Evolutionary conservation across 2,329 filamentous ascomycete species (phyloP).

Genomic region (Scedosporium boydii): DNA sequence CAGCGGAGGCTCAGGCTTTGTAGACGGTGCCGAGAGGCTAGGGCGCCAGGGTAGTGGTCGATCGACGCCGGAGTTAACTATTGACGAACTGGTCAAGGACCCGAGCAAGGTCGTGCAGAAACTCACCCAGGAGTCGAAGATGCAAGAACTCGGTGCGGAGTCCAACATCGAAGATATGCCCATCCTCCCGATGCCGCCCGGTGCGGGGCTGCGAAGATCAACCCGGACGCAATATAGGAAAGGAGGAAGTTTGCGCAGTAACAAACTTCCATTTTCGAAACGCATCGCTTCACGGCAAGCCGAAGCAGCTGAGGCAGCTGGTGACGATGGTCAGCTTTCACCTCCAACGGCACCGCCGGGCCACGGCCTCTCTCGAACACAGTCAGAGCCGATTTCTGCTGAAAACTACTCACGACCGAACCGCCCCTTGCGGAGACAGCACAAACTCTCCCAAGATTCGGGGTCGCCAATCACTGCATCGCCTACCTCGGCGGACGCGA

Average conservation of each 20-base stretch:
- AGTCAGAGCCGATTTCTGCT: conserved; percentile 57
- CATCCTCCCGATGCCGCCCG: conserved; percentile 70
- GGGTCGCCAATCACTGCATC: conserved; percentile 9
- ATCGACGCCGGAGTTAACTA: conserved; percentile 41
- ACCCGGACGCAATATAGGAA: conserved; percentile 86
- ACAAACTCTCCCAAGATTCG: conserved; percentile 38
- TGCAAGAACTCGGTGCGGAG: conserved; percentile 30
- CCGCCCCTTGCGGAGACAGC: conserved; percentile 35
- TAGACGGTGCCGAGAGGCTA: conserved; percentile 74
- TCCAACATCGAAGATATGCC: conserved; percentile 53
- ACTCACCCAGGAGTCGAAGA: conserved; percentile 48
- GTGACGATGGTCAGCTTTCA: conserved; percentile 20
- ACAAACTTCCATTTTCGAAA: conserved; percentile 66
- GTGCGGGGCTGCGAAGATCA: conserved; percentile 75
- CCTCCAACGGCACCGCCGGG: conserved; percentile 36
- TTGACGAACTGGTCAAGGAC: conserved; percentile 78
- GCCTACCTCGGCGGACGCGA: conserved; percentile 10
- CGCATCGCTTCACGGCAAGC: conserved; percentile 35
- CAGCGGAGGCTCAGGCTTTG: conserved; percentile 45
- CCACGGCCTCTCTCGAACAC: conserved; percentile 49
- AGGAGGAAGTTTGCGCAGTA: conserved; percentile 72
- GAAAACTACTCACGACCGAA: conserved; percentile 56
- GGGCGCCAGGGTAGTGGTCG: conserved; percentile 46
- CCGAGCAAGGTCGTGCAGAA: conserved; percentile 62
- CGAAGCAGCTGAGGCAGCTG: conserved; percentile 26